phyloP scores from a whole-genome alignment of 78 protist species.

The Dictyostelium intermedium region DNA sequence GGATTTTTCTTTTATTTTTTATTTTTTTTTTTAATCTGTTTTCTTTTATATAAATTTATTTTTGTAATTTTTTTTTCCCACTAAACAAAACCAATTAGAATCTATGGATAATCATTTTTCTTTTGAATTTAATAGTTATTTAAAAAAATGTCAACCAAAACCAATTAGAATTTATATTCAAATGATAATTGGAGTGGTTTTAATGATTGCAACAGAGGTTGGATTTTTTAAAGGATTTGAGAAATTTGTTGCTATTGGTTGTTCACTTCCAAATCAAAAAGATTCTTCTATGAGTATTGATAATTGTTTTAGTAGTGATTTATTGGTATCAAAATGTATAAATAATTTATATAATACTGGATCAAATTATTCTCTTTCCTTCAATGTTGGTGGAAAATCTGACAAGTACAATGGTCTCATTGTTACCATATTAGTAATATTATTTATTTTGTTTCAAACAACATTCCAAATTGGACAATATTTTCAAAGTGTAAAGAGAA shows the following conservation, averaged over 20 bases:
- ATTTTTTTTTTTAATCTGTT: too few relatives aligned
- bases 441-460: not conserved
- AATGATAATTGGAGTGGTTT: not conserved
- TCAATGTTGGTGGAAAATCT: not conserved
- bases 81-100: too few relatives aligned
- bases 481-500: conserved; percentile 1
- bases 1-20: too few relatives aligned
- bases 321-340: not conserved
- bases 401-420: not conserved
- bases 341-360: not conserved
- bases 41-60: too few relatives aligned
- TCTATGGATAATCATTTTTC: not conserved
- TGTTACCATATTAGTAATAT: not conserved
- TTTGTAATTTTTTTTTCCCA: too few relatives aligned
- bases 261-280: not conserved
- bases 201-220: not conserved
- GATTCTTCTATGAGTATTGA: not conserved
- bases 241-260: not conserved
- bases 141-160: not conserved
- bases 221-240: not conserved
- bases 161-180: not conserved
- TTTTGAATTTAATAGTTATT: not conserved
- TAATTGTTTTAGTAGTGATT: not conserved
- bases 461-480: not conserved
- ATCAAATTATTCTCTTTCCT: not conserved